phyloP scores from a whole-genome alignment of 2,329 filamentous ascomycete genomes.

The Nemania sp. region DNA sequence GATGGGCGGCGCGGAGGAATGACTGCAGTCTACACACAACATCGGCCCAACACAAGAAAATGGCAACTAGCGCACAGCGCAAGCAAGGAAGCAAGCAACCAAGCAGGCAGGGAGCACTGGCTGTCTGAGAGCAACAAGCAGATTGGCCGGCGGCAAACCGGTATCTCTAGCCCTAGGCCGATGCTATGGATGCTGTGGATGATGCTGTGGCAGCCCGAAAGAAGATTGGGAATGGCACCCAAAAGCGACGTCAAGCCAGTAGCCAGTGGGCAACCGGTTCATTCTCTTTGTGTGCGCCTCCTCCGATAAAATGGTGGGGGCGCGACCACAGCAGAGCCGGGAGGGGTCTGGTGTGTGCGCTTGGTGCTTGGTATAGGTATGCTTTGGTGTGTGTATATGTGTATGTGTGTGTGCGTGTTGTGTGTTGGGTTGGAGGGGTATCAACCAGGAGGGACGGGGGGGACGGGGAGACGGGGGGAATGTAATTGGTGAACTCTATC shows the following conservation, averaged over 20 bases:
- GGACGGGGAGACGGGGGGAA: not conserved
- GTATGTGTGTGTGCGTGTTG: conserved; percentile 5
- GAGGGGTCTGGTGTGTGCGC: conserved; percentile 1
- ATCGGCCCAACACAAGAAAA: conserved; percentile 19
- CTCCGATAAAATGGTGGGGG: conserved; percentile 37
- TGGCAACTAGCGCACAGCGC: conserved; percentile 37
- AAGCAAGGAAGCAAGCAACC: conserved; percentile 11
- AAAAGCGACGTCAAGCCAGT: conserved; percentile 20
- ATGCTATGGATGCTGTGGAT: conserved; percentile 35
- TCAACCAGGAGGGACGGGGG: conserved; percentile 1
- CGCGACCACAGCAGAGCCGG: conserved; percentile 19
- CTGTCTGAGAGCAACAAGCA: conserved; percentile 14
- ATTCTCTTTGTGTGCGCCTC: conserved; percentile 37
- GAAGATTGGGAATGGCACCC: conserved; percentile 37
- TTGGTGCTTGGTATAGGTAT: conserved; percentile 18
- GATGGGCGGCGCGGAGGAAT: conserved; percentile 17
- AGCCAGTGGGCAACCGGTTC: conserved; percentile 40
- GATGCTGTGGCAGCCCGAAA: conserved; percentile 45
- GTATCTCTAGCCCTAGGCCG: conserved; percentile 38
- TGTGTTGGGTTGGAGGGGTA: conserved; percentile 42
- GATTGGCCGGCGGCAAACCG: conserved; percentile 41
- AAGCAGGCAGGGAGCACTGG: conserved; percentile 10
- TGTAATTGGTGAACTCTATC: conserved; percentile 29
- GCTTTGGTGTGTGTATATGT: not conserved
- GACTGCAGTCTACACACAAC: conserved; percentile 22